These are phyloP conservation scores for Pisolithus microcarpus DNA, from an alignment of 768 basidiomycete genomes.

Conservation along the genomic window DNA sequence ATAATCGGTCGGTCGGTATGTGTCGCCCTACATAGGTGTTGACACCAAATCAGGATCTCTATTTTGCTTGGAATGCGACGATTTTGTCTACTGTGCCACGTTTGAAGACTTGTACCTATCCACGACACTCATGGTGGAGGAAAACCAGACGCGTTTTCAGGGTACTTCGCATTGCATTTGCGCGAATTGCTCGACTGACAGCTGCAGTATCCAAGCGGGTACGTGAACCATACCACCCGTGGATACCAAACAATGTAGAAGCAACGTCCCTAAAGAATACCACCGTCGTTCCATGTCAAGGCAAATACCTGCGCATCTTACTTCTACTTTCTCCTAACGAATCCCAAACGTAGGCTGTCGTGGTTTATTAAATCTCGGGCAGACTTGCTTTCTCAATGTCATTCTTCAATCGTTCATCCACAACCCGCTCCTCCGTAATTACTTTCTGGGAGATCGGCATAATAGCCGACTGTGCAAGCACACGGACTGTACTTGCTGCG, in stretches of 20 bases:
- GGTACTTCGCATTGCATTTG: slow-evolving; percentile 28
- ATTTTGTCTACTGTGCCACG: slow-evolving; percentile 59
- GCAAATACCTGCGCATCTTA: slow-evolving; percentile 27
- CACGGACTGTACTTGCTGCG: slow-evolving; percentile 80
- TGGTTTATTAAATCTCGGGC: slow-evolving; percentile 81
- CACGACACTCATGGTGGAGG: slow-evolving; percentile 47
- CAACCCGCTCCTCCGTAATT: slow-evolving; percentile 84
- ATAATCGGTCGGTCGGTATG: neutral
- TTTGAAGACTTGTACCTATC: slow-evolving; percentile 42
- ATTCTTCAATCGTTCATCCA: slow-evolving; percentile 84
- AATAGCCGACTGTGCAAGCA: slow-evolving; percentile 63
- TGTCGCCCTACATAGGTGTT: slow-evolving; percentile 41
- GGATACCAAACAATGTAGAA: slow-evolving; percentile 41
- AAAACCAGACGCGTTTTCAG: slow-evolving; percentile 54
- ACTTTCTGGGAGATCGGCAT: slow-evolving; percentile 88
- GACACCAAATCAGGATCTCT: slow-evolving; percentile 70
- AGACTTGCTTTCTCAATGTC: slow-evolving; percentile 92
- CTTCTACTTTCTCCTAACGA: neutral
- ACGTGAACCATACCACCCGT: slow-evolving; percentile 44
- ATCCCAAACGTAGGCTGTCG: slow-evolving; percentile 49
- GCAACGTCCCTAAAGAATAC: slow-evolving; percentile 41
- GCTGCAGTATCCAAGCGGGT: slow-evolving; percentile 30
- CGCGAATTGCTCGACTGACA: neutral
- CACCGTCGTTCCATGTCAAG: slow-evolving; percentile 63
- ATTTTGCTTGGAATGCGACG: slow-evolving; percentile 67